Percentiles rank a stretch among this genome's conserved stretches.
Evolutionary conservation across 2,329 filamentous ascomycete species (phyloP).

Genomic region (Acephala macrosclerotiorum): DNA sequence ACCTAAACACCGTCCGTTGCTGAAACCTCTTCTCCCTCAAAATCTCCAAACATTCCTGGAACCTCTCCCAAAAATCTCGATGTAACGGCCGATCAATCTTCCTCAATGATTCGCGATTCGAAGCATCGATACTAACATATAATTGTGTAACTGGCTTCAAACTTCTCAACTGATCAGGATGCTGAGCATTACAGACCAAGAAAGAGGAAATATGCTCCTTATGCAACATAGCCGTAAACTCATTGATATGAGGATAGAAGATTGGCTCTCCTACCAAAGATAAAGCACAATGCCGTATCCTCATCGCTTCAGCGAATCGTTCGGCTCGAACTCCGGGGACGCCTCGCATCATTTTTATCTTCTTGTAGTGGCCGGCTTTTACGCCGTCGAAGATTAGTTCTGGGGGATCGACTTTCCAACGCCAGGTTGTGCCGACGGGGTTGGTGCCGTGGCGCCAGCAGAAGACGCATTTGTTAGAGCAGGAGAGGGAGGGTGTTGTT

Average conservation of each 20-base stretch:
- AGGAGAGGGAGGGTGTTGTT: conserved; percentile 92
- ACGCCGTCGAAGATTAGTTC: conserved; percentile 90
- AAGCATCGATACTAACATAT: conserved; percentile 95
- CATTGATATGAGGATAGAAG: conserved; percentile 97
- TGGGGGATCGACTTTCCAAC: conserved; percentile 92
- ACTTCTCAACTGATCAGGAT: conserved; percentile 86
- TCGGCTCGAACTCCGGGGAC: conserved; percentile 93
- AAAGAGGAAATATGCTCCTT: conserved; percentile 89
- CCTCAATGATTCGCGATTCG: conserved; percentile 84
- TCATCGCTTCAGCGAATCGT: conserved; percentile 90
- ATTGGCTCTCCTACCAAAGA: conserved; percentile 97
- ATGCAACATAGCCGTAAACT: conserved; percentile 85
- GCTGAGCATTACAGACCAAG: conserved; percentile 96
- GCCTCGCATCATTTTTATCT: conserved; percentile 96
- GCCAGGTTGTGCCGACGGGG: conserved; percentile 94
- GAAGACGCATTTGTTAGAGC: conserved; percentile 98
- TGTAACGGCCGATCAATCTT: conserved; percentile 92
- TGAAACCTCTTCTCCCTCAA: conserved; percentile 81
- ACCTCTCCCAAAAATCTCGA: conserved; percentile 97
- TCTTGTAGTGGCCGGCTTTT: conserved; percentile 91
- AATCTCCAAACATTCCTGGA: conserved; percentile 90
- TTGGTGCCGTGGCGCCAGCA: conserved; percentile 99
- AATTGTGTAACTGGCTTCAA: conserved; percentile 90
- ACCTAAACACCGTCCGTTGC: conserved; percentile 91
- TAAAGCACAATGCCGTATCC: conserved; percentile 91